These are phyloP conservation scores for Amauroascus verrucosus DNA, from an alignment of 2,329 filamentous ascomycete genomes.

Conservation along the genomic window DNA sequence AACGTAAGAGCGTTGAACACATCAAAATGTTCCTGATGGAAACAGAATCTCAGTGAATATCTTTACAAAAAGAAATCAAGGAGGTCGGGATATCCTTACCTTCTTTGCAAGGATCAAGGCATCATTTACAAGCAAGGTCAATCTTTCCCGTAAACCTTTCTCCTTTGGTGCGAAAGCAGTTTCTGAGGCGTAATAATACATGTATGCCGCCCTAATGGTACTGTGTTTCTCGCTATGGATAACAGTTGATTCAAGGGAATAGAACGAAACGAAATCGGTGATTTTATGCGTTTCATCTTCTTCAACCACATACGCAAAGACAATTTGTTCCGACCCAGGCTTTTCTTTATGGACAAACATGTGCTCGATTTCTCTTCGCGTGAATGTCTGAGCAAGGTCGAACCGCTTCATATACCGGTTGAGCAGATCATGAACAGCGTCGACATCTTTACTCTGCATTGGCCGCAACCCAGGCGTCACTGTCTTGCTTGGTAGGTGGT, in stretches of 20 bases:
- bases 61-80: conserved; percentile 4
- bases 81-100: conserved; percentile 28
- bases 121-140: conserved; percentile 73
- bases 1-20: conserved; percentile 94
- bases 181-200: conserved; percentile 94
- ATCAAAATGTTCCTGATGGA: conserved; percentile 60
- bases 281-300: conserved; percentile 62
- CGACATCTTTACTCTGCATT: conserved; percentile 70
- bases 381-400: conserved; percentile 74
- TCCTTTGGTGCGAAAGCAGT: conserved; percentile 52
- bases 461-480: conserved; percentile 63
- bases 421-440: conserved; percentile 63
- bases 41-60: conserved; percentile 20
- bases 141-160: conserved; percentile 59
- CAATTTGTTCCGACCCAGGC: conserved; percentile 61
- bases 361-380: conserved; percentile 69
- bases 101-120: conserved; percentile 79
- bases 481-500: conserved; percentile 66
- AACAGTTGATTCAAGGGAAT: conserved; percentile 84
- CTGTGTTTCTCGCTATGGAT: conserved; percentile 71
- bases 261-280: conserved; percentile 96
- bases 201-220: conserved; percentile 77
- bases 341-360: conserved; percentile 68
- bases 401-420: conserved; percentile 68
- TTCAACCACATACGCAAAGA: conserved; percentile 90